Conservation (phyloP, 257 asterid species). For the Echites panduratus region DNA sequence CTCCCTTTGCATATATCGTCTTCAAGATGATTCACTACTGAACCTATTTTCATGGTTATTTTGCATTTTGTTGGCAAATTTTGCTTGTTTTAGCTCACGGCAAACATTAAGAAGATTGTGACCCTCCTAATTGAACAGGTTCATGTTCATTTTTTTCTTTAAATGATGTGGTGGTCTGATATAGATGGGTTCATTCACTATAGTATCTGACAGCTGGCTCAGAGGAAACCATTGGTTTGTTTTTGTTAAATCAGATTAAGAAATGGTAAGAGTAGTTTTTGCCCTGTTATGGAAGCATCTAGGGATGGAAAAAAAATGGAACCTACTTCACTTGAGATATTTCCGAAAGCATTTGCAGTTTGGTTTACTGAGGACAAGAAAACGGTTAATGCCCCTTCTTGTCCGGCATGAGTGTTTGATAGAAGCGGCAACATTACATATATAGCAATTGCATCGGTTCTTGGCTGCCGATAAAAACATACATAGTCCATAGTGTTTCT, state of each 20-base stretch:
- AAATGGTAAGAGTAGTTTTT: conserved; percentile 3
- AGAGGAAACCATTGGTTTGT: neutral
- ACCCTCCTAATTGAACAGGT: neutral
- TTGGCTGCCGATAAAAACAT: too few species aligned
- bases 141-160: neutral
- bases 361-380: neutral
- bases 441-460: too few species aligned
- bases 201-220: neutral
- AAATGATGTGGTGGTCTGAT: neutral
- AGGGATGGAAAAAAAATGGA: neutral
- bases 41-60: neutral
- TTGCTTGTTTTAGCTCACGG: neutral
- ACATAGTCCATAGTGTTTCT: too few species aligned
- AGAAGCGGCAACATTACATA: too few species aligned
- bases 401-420: neutral
- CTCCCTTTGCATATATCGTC: neutral
- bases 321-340: conserved; percentile 6
- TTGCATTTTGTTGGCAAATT: neutral
- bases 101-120: neutral
- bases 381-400: neutral
- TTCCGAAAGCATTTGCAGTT: too few species aligned
- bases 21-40: neutral
- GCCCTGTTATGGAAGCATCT: conserved; percentile 8
- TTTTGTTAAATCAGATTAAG: neutral
- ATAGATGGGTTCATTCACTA: neutral